Evolutionary conservation across 1,139 yeast genomes (phyloP), one percentile per base, ranked within the genome.

Genomic region (Kluyveromyces sp.): DNA sequence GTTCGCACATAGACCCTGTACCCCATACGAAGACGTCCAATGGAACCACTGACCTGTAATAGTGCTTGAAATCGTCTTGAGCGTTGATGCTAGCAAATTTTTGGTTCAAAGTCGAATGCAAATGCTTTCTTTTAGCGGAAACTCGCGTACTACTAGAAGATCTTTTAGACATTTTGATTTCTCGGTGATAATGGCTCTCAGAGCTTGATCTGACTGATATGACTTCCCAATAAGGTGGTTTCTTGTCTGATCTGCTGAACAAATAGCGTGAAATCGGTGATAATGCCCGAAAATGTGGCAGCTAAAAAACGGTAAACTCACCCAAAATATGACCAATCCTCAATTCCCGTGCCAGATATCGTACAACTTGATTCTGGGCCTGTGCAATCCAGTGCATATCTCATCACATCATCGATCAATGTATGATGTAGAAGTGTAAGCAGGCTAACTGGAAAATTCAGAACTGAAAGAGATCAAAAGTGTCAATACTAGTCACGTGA

Each of bases 1-100:
- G 71, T 61, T 94, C 98, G 69, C 96, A 88, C 89, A 92, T 89
- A 1, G 95, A 81, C 1, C 98, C 98, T 1, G 95, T 77, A 29
- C 99, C 99, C 83, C 95, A 92, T 33, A 86, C 94, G 61, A 84
- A 92, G 2, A 92, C 71, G 56, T 87, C 94, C 43, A 89, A 67
- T 15, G 74, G 74, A 30, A 70, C 49, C 18, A 55, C 57, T 29
- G 61, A 56, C 12, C 55, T 42, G 44, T 56, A 56, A 41, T 55
- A 43, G 41, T 53, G 57, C 41, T 53, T 60, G 42, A 53, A 55
- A 43, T 60, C 64, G 48, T 57, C 57, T 22, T 50, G 55, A 6
- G 51, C 47, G 39, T 62, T 62, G 33, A 61, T 53, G 13, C 56
- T 18, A 20, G n/a, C 48, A 41, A 51, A 56, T 34, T 57, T 43